A percentile compares a stretch with the other conserved stretches of the same genome.
phyloP scores from a whole-genome alignment of 2,329 filamentous ascomycete genomes.

The Cordyceps fumosorosea region DNA sequence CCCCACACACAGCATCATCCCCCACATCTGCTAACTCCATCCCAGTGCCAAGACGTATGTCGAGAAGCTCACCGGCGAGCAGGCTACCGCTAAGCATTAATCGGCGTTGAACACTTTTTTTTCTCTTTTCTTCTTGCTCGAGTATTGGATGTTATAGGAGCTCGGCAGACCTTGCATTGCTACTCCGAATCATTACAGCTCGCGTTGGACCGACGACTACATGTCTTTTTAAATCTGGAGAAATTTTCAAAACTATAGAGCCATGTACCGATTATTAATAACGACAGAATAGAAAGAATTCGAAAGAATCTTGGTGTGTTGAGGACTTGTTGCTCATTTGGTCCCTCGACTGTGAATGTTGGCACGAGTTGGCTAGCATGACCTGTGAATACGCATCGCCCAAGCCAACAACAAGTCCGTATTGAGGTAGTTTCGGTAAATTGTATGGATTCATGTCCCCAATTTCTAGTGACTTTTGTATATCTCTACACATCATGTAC shows the following conservation, averaged over 20 bases:
- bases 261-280: slow-evolving; percentile 6
- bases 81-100: slow-evolving; percentile 63
- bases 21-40: slow-evolving; percentile 2
- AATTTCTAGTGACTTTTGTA: background rate
- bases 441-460: background rate
- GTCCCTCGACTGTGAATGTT: background rate
- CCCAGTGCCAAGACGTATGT: slow-evolving; percentile 59
- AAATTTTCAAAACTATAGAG: slow-evolving; percentile 5
- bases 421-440: background rate
- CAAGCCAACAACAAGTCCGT: no score
- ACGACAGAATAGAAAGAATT: background rate
- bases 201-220: background rate
- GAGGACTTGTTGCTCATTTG: background rate
- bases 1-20: background rate
- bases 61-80: slow-evolving; percentile 58
- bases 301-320: background rate
- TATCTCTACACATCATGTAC: background rate
- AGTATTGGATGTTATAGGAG: background rate
- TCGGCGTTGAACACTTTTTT: slow-evolving; percentile 20
- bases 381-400: no score
- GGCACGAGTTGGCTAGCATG: no score
- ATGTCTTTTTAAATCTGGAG: background rate
- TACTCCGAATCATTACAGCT: background rate
- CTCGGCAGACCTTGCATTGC: background rate
- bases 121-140: slow-evolving; percentile 6